These are phyloP conservation scores for Penicillium palitans DNA, from an alignment of 2,329 filamentous ascomycete species.

Conservation along the genomic window DNA sequence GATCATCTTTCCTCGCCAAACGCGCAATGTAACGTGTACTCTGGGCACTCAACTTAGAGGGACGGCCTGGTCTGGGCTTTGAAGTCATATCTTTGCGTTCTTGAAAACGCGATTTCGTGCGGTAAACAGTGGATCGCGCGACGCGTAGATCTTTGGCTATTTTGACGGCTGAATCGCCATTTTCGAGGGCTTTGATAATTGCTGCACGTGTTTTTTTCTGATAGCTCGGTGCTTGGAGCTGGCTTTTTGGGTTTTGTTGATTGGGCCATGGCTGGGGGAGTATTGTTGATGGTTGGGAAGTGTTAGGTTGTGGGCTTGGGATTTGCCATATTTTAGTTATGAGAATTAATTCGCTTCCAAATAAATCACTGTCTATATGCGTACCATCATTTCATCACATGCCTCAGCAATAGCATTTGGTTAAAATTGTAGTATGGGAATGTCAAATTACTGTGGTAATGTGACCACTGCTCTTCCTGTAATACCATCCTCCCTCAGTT, in stretches of 20 bases:
- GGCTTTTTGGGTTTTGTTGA: neutral
- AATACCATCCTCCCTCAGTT: slow-evolving; percentile 19
- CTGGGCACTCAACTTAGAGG: neutral
- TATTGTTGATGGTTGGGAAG: neutral
- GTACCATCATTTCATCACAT: neutral
- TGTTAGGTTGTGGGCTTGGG: neutral
- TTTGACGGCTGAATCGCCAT: neutral
- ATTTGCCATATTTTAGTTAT: no score
- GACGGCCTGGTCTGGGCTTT: neutral
- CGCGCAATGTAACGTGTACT: neutral
- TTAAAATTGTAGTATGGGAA: neutral
- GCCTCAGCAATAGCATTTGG: neutral
- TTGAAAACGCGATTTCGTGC: neutral
- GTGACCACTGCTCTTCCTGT: slow-evolving; percentile 24
- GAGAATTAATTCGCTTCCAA: neutral
- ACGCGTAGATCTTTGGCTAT: neutral
- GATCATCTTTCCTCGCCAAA: neutral
- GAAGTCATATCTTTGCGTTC: neutral
- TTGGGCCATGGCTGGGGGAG: neutral
- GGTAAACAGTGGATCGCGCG: neutral
- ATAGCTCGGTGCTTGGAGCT: neutral
- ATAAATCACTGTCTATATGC: neutral
- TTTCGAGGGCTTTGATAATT: neutral
- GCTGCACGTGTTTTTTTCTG: neutral
- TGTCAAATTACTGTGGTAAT: slow-evolving; percentile 10